These are phyloP conservation scores for Rhododendron molle DNA, from an alignment of 148 eudicot species.

Conservation along the genomic window DNA sequence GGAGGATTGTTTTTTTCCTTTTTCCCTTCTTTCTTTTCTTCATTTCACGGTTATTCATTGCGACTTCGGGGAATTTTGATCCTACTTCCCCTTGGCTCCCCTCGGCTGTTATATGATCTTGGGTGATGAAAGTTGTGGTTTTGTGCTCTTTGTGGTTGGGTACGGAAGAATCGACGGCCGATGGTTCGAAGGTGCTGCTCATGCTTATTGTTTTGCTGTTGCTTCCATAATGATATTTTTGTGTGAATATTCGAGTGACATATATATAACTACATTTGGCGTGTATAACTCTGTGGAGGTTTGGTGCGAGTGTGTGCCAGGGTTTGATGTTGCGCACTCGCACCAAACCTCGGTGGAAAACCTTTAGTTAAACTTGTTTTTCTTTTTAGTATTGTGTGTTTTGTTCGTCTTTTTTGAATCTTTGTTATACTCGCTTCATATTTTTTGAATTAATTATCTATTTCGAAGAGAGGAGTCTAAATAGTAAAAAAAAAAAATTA, in stretches of 20 bases:
- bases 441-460: too few species aligned
- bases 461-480: too few species aligned
- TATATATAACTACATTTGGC: neutral
- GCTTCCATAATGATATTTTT: neutral
- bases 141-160: neutral
- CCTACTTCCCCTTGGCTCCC: slow-evolving; percentile 5
- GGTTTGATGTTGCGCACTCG: neutral
- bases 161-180: neutral
- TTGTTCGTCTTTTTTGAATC: too few species aligned
- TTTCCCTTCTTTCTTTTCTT: neutral
- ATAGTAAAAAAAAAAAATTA: too few species aligned
- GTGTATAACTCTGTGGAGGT: neutral
- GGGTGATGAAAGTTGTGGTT: neutral
- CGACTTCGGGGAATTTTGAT: slow-evolving; percentile 18
- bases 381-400: too few species aligned
- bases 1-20: neutral
- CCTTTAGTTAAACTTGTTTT: neutral
- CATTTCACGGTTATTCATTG: neutral
- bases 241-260: neutral
- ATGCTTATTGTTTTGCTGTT: neutral
- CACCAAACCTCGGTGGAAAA: neutral
- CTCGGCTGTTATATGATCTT: neutral
- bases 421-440: too few species aligned
- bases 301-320: neutral
- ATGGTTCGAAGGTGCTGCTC: neutral